Base-by-base conservation (phyloP, 2,329 filamentous ascomycete species). In the Rhinocladiella mackenziei region DNA sequence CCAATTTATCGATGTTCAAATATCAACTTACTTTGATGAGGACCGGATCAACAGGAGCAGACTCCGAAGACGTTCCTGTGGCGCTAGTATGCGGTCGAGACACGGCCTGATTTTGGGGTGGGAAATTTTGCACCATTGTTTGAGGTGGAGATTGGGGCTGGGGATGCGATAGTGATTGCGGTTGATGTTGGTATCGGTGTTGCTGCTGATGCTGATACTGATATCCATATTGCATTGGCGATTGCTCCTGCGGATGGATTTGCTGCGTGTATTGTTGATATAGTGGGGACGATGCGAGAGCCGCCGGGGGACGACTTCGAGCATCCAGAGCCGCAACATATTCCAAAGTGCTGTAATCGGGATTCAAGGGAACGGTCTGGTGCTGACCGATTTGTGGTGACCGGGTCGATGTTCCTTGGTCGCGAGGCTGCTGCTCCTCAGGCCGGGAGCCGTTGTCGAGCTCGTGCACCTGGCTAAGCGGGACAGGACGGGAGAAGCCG, bases 331-430 rank as follows among this genome's bases (percentile, higher is more conserved):
- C 28, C 15, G 17, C 33, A 6, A 53, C 50, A 28, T 40, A 50
- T 36, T 53, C 50, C 20, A 50, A 25, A 20, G 50, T 53, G 20
- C 39, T 47, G 33, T 50, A 50, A 8, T 50, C 38, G 5, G 43
- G 50, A 15, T 53, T 53, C n/a, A 50, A 5, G 8, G 46, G 46
- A 15, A 47, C 35, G 3, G 10, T 18, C 13, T 39, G 41, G 9
- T 32, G 23, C 20, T 39, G 38, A 17, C 19, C 32, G 3, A 13
- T 18, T 34, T 18, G 22, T n/a, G 25, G 32, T 5, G 26, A 28
- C 15, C 7, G 15, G 3, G 32, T 19, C 13, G 14, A 28, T 2
- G 26, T 20, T 30, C 8, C 23, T 5, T 31, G 32, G 2, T 37
- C 14, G 7, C 15, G 15, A 3, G 39, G 18, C 23, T 25, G 20